phyloP scores from a whole-genome alignment of 257 asterid genomes.

The Thymus mandschuricus region DNA sequence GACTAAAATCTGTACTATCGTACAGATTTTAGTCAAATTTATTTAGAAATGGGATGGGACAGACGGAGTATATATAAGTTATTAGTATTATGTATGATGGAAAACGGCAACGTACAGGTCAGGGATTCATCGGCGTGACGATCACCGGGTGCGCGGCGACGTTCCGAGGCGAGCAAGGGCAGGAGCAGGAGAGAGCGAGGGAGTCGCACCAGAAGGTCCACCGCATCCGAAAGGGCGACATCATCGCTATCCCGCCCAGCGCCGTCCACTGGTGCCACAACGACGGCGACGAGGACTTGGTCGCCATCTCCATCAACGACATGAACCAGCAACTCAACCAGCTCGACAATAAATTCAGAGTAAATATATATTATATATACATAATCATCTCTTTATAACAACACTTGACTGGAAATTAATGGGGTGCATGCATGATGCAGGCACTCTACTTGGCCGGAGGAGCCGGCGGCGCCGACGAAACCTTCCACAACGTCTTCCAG shows the following conservation, averaged over 20 bases:
- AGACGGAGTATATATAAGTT: too few relatives aligned
- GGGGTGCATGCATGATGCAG: too few relatives aligned
- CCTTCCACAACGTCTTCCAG: constrained; percentile 52
- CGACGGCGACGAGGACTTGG: constrained; percentile 59
- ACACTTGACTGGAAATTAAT: too few relatives aligned
- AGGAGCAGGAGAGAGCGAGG: constrained; percentile 32
- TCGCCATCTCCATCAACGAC: background rate
- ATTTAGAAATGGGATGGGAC: too few relatives aligned
- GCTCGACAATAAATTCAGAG: constrained; percentile 41
- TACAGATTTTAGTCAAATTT: too few relatives aligned
- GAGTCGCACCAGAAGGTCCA: constrained; percentile 54
- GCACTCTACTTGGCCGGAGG: constrained; percentile 72
- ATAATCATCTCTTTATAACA: too few relatives aligned
- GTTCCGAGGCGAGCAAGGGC: constrained; percentile 20
- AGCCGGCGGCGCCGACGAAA: constrained; percentile 27
- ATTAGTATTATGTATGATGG: too few relatives aligned
- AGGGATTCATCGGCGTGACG: constrained; percentile 25
- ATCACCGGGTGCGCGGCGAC: background rate
- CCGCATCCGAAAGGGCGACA: constrained; percentile 48
- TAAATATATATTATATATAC: too few relatives aligned
- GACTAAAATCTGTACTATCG: too few relatives aligned
- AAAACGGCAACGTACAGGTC: constrained; percentile 35
- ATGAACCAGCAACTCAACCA: constrained; percentile 49
- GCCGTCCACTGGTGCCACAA: constrained; percentile 71
- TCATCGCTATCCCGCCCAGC: constrained; percentile 54